These are phyloP conservation scores for Cordyceps pruinosa DNA, from an alignment of 2,329 filamentous ascomycete genomes.

Conservation along the genomic window DNA sequence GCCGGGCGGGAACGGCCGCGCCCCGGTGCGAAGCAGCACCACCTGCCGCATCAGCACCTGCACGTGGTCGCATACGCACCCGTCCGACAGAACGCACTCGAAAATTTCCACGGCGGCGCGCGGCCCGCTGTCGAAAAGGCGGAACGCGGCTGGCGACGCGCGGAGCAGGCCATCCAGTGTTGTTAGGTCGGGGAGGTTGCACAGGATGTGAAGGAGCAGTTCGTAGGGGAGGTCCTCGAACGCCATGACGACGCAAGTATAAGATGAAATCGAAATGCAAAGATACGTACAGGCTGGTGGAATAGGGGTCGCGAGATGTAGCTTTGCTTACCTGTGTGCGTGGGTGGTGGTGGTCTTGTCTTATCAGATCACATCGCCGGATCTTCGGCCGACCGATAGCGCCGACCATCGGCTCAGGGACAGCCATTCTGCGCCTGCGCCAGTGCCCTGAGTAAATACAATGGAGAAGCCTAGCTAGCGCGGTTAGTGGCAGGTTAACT, in stretches of 20 bases:
- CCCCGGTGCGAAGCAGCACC: background rate
- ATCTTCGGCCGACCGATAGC: conserved; percentile 1
- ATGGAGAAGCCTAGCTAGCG: no score
- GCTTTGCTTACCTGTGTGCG: background rate
- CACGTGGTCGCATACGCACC: background rate
- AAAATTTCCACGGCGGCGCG: conserved; percentile 1
- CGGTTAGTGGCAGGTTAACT: no score
- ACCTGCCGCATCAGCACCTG: conserved; percentile 6
- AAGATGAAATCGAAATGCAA: no score
- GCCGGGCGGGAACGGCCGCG: conserved; percentile 4
- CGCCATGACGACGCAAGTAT: conserved; percentile 6
- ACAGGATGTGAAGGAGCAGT: conserved; percentile 3
- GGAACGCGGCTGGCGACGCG: conserved; percentile 2
- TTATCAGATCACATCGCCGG: background rate
- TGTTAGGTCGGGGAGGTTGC: background rate
- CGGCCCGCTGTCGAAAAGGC: background rate
- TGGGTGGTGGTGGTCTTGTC: background rate
- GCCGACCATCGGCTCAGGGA: background rate
- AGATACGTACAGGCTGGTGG: background rate
- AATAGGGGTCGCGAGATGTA: background rate
- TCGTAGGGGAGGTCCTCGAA: conserved; percentile 4
- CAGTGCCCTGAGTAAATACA: background rate
- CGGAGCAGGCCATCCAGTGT: background rate
- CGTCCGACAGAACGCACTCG: background rate
- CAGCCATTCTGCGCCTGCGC: conserved; percentile 5